Conservation (phyloP, 176 grass and related monocot species). For the Typha latifolia region DNA sequence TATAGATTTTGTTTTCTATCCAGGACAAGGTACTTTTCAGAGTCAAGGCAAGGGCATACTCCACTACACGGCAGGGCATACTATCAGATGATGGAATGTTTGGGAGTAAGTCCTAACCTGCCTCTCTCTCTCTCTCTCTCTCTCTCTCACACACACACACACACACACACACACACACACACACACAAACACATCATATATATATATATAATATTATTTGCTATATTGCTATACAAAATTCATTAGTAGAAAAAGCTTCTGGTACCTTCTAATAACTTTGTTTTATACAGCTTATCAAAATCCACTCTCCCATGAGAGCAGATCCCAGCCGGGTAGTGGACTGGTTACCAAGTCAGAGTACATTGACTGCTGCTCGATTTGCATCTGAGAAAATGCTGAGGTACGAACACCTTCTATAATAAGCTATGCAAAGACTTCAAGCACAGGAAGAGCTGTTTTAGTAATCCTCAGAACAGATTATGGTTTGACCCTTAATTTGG, state of each 20-base stretch:
- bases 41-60: conserved; percentile 87
- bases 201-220: too few species aligned
- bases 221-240: not conserved
- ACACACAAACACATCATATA: not conserved
- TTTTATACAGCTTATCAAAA: conserved; percentile 73
- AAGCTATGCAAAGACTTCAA: not conserved
- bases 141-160: not conserved
- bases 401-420: conserved; percentile 15
- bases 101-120: conserved; percentile 50
- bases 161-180: not conserved
- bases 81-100: conserved; percentile 99
- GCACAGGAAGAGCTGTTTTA: not conserved
- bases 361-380: conserved; percentile 55
- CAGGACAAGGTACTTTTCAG: conserved; percentile 97
- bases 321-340: conserved; percentile 57
- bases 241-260: conserved; percentile 8
- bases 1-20: conserved; percentile 19
- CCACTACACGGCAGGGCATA: conserved; percentile 91
- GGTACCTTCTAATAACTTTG: conserved; percentile 1
- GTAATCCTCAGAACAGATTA: not conserved
- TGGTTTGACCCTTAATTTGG: too few species aligned
- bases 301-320: conserved; percentile 82
- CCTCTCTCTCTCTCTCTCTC: conserved; percentile 3
- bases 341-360: conserved; percentile 51
- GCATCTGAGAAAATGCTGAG: conserved; percentile 78